Percentiles rank a stretch among this genome's conserved stretches.
Evolutionary conservation across 257 asterid genomes (phyloP).

Genomic region (Solanum gandarillasii): DNA sequence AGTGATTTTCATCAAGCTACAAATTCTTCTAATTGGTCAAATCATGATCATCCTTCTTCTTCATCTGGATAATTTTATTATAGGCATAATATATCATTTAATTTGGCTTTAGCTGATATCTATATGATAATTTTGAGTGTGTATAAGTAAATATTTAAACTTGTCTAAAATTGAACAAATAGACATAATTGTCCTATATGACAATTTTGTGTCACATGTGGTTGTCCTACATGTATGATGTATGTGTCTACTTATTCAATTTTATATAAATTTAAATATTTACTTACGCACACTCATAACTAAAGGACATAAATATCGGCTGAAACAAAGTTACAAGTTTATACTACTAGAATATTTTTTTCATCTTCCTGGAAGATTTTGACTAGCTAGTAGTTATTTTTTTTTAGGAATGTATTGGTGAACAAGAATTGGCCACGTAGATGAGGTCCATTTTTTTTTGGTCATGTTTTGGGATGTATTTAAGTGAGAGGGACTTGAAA

Average conservation of each 20-base stretch:
- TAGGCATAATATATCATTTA: too few species aligned
- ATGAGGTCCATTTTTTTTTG: background rate
- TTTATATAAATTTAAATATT: too few species aligned
- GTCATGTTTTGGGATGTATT: background rate
- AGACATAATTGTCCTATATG: too few species aligned
- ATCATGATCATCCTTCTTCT: constrained; percentile 8
- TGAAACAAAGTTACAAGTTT: background rate
- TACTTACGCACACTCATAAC: too few species aligned
- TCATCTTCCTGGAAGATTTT: background rate
- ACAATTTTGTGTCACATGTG: too few species aligned
- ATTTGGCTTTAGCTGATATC: too few species aligned
- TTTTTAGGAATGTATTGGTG: background rate
- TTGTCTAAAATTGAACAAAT: too few species aligned
- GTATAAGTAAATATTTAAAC: rapidly evolving
- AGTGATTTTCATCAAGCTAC: background rate
- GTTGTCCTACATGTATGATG: too few species aligned
- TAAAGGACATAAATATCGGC: too few species aligned
- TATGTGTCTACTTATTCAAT: too few species aligned
- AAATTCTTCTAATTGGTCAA: background rate
- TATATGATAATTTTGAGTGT: too few species aligned
- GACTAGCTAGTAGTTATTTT: background rate
- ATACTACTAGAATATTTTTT: background rate
- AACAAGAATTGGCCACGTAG: background rate
- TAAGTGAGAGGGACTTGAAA: background rate
- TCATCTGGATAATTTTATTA: constrained; percentile 7